phyloP scores from a whole-genome alignment of 2,329 filamentous ascomycete genomes.

The Lecanosticta acicola region DNA sequence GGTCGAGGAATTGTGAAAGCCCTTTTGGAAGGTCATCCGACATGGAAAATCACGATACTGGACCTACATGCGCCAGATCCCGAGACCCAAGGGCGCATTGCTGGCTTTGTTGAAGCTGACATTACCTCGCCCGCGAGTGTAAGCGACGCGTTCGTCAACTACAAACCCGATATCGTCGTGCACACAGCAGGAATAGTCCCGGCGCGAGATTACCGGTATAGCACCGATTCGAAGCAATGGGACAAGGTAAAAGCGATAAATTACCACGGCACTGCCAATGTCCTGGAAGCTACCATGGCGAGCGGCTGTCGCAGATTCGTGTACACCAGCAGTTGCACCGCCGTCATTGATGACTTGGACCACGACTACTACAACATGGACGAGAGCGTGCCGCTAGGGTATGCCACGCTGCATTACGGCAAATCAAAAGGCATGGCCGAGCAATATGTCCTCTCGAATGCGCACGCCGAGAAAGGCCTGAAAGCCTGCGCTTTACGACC shows the following conservation, averaged over 20 bases:
- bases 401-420: conserved; percentile 72
- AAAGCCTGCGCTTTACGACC: conserved; percentile 66
- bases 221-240: conserved; percentile 35
- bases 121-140: conserved; percentile 36
- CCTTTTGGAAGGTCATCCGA: conserved; percentile 33
- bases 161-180: conserved; percentile 75
- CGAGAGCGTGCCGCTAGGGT: conserved; percentile 72
- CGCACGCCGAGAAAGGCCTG: conserved; percentile 43
- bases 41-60: conserved; percentile 38
- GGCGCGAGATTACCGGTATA: conserved; percentile 36
- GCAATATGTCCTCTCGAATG: conserved; percentile 66
- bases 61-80: conserved; percentile 33
- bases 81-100: conserved; percentile 20
- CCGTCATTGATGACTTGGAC: conserved; percentile 70
- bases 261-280: conserved; percentile 73
- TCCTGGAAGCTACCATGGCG: conserved; percentile 67
- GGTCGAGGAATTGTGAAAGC: conserved; percentile 39
- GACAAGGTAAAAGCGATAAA: conserved; percentile 75
- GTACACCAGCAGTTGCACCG: conserved; percentile 84
- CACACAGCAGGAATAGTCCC: conserved; percentile 66
- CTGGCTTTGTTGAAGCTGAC: conserved; percentile 36
- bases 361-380: conserved; percentile 77
- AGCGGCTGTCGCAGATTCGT: conserved; percentile 73
- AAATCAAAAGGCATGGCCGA: conserved; percentile 87
- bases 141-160: conserved; percentile 46